Evolutionary conservation across 2,329 filamentous ascomycete species (phyloP), one percentile per base, ranked within the genome.

Genomic region (Neofusicoccum sp.): DNA sequence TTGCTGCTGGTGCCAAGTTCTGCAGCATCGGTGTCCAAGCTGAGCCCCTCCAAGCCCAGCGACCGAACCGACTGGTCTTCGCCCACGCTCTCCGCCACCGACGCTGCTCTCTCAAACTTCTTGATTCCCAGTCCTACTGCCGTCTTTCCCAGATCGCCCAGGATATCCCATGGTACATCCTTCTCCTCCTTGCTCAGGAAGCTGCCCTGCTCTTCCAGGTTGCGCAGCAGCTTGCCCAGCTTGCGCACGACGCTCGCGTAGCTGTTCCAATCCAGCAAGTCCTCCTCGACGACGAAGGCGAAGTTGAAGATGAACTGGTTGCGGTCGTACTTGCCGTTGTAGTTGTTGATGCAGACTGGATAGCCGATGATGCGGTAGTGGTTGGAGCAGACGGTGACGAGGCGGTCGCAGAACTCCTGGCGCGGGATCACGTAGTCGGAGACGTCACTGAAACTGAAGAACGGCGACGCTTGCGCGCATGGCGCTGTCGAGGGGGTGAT

Each of bases 221-320:
- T 91, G 64, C 89, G 86, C 79, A 98, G 91, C 30, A 95, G 86
- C 63, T 88, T 84, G 1, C 93, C 95, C 54, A 98, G 81, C 68
- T 96, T 90, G 65, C 89, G 82, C 58, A 96, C 91, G 33, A 98
- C 90, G 65, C 87, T 88, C 74, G 93, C 91, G 73, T 91, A 96
- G 34, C 88, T 89, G 51, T 85, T 84, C 72, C 89, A 89, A 70
- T 96, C 90, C 3, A 72, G 73, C 12, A 83, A 80, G 34, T 83
- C 79, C 61, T 86, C 84, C 54, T 89, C 84, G 53, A 96, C 81
- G 30, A 96, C 89, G 45, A 98, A 81, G 62, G 91, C 92, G 71
- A 98, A 96, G 75, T 98, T 98, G 84, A 98, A 99, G 71, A 97
- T 96, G 80, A 97, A 98, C 75, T 96, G 91, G 76, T 96, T 96